Evolutionary conservation across 306 rosid species (phyloP).

Genomic region (Sophora flavescens): DNA sequence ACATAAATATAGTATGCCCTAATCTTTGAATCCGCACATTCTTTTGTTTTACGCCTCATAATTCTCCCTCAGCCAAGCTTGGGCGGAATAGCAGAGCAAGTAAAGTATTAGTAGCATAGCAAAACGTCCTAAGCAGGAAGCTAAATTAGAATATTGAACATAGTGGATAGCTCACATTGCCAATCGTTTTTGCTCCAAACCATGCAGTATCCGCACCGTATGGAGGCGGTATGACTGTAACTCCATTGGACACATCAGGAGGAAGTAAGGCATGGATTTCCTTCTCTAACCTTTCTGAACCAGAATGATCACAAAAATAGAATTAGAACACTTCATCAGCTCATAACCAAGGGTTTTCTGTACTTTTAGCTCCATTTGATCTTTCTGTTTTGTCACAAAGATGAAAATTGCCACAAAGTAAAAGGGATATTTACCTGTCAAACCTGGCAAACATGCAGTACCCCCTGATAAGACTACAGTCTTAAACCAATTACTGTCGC

Average conservation of each 20-base stretch:
- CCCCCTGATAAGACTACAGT: conserved; percentile 83
- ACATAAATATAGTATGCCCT: no score
- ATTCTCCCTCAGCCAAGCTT: no score
- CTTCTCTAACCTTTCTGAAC: conserved; percentile 70
- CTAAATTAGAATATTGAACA: conserved; percentile 7
- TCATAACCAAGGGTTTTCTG: conserved; percentile 5
- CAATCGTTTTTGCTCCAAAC: conserved; percentile 78
- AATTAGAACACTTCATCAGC: conserved; percentile 22
- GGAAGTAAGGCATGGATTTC: conserved; percentile 66
- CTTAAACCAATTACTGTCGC: conserved; percentile 71
- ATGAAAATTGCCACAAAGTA: not conserved
- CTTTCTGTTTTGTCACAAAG: conserved; percentile 11
- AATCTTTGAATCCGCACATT: no score
- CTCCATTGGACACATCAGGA: conserved; percentile 60
- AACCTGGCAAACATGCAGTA: conserved; percentile 83
- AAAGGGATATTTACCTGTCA: conserved; percentile 61
- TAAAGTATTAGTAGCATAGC: no score
- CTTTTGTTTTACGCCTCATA: no score
- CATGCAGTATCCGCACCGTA: conserved; percentile 77
- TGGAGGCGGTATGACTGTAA: conserved; percentile 76
- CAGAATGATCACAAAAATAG: conserved; percentile 26
- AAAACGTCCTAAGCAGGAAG: not conserved
- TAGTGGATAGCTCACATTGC: conserved; percentile 66
- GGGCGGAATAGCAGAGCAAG: no score
- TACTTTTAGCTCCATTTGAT: not conserved